A percentile compares a stretch with the other conserved stretches of the same genome.
Conservation (phyloP, 768 basidiomycete species). For the Phlebiopsis gigantea region DNA sequence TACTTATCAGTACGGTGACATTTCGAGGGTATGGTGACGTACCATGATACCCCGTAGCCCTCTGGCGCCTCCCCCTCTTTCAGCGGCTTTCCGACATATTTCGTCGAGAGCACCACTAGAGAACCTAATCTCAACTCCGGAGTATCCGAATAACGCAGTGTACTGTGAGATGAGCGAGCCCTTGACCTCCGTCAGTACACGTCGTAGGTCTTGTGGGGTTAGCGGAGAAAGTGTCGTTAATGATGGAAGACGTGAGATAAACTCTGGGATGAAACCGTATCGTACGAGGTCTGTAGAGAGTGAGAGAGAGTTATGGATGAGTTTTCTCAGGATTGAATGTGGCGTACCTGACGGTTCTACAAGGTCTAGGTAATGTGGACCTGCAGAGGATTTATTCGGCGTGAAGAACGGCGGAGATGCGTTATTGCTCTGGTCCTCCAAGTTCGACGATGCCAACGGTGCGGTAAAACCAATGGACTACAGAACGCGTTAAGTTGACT, state of each 20-base stretch:
- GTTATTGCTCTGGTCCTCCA: slow-evolving; percentile 28
- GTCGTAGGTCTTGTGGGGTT: slow-evolving; percentile 73
- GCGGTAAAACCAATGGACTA: slow-evolving; percentile 90
- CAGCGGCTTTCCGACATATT: slow-evolving; percentile 72
- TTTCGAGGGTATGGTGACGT: too few species aligned
- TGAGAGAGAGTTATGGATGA: not conserved
- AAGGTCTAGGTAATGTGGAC: slow-evolving; percentile 51
- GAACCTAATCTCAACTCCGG: slow-evolving; percentile 83
- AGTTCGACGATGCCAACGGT: slow-evolving; percentile 33
- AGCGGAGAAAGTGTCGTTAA: slow-evolving; percentile 79
- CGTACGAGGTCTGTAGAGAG: not conserved
- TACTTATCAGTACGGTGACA: slow-evolving; percentile 14
- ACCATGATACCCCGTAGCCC: slow-evolving; percentile 89
- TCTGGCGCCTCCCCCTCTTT: slow-evolving; percentile 86
- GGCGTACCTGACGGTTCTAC: slow-evolving; percentile 64
- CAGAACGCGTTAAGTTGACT: not conserved
- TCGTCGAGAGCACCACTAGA: slow-evolving; percentile 76
- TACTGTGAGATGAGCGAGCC: slow-evolving; percentile 92
- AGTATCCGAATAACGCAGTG: slow-evolving; percentile 74
- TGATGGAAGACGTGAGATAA: slow-evolving; percentile 91
- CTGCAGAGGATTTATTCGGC: slow-evolving; percentile 53
- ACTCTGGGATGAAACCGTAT: slow-evolving; percentile 86
- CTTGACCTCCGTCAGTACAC: slow-evolving; percentile 89
- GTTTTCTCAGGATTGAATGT: not conserved
- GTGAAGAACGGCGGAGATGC: slow-evolving; percentile 68